Evolutionary conservation across 306 rosid genomes (phyloP).

Genomic region (Herpetospermum pedunculosum): DNA sequence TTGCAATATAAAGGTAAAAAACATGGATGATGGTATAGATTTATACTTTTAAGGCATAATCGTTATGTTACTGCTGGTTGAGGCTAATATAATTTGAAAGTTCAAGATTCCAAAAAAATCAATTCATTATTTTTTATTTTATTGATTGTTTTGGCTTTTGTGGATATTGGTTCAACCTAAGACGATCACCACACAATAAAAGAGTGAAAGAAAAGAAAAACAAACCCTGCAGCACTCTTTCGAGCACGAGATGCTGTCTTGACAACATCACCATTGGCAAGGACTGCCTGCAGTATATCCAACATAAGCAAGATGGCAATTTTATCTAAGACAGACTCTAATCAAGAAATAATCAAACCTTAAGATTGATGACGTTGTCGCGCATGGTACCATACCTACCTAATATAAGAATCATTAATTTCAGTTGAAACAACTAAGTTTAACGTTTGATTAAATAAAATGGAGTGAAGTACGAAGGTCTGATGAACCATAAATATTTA

Average conservation of each 20-base stretch:
- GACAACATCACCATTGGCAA: slow-evolving; percentile 84
- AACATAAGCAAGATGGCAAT: slow-evolving; percentile 17
- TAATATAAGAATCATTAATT: slow-evolving; percentile 29
- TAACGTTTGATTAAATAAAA: not conserved
- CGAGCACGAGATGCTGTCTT: slow-evolving; percentile 95
- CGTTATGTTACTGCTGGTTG: not conserved
- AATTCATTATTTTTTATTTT: not conserved
- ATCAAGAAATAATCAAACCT: slow-evolving; percentile 26
- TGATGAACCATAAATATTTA: not conserved
- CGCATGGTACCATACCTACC: slow-evolving; percentile 99
- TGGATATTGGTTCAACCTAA: not conserved
- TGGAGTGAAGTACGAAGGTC: not conserved
- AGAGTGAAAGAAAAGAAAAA: not conserved
- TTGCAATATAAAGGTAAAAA: not conserved
- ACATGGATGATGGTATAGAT: not conserved
- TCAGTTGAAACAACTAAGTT: slow-evolving; percentile 9
- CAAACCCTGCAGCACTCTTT: slow-evolving; percentile 95
- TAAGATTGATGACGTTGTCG: slow-evolving; percentile 81
- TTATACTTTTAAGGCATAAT: not conserved
- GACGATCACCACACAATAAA: not conserved
- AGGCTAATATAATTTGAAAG: not conserved
- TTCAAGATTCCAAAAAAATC: not conserved
- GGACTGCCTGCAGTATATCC: slow-evolving; percentile 56
- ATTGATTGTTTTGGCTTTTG: not conserved
- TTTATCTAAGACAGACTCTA: not conserved